phyloP scores from a whole-genome alignment of 2,329 filamentous ascomycete species.

The Ceratocystis variospora region DNA sequence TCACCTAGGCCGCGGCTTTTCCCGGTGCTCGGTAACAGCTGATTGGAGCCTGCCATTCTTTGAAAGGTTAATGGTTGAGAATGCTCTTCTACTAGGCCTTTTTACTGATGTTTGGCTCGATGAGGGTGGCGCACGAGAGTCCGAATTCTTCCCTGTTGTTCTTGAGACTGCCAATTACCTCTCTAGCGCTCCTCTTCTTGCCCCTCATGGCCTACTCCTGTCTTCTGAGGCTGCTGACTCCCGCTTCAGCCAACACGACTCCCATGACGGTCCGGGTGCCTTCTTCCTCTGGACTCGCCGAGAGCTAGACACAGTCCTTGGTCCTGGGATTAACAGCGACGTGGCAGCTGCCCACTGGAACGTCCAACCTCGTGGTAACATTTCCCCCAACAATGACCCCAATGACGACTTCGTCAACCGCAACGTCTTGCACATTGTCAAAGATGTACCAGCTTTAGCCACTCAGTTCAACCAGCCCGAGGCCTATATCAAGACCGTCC shows the following conservation, averaged over 20 bases:
- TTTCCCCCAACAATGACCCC: constrained; percentile 66
- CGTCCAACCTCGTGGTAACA: constrained; percentile 71
- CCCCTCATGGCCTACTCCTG: constrained; percentile 60
- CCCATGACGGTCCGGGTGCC: constrained; percentile 64
- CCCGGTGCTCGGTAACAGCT: constrained; percentile 72
- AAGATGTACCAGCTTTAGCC: constrained; percentile 54
- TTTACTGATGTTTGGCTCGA: constrained; percentile 77
- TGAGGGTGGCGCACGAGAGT: constrained; percentile 35
- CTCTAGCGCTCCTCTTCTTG: constrained; percentile 53
- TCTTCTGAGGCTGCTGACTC: constrained; percentile 89
- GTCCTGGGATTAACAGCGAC: constrained; percentile 40
- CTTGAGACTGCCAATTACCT: constrained; percentile 81
- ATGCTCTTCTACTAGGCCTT: constrained; percentile 67
- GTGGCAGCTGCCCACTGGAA: constrained; percentile 76
- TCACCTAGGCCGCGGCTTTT: constrained; percentile 43
- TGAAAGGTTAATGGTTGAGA: constrained; percentile 93
- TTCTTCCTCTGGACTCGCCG: constrained; percentile 90
- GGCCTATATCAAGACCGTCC: constrained; percentile 52
- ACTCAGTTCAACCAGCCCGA: constrained; percentile 60
- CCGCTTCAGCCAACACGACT: constrained; percentile 55
- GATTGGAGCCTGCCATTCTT: constrained; percentile 95
- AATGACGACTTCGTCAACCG: constrained; percentile 92
- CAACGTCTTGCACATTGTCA: constrained; percentile 67
- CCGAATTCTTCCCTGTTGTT: constrained; percentile 63
- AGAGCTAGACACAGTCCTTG: constrained; percentile 65